Percentiles rank a stretch among this genome's conserved stretches.
phyloP scores from a whole-genome alignment of 305 asterid species.

The Rubia tinctorum region DNA sequence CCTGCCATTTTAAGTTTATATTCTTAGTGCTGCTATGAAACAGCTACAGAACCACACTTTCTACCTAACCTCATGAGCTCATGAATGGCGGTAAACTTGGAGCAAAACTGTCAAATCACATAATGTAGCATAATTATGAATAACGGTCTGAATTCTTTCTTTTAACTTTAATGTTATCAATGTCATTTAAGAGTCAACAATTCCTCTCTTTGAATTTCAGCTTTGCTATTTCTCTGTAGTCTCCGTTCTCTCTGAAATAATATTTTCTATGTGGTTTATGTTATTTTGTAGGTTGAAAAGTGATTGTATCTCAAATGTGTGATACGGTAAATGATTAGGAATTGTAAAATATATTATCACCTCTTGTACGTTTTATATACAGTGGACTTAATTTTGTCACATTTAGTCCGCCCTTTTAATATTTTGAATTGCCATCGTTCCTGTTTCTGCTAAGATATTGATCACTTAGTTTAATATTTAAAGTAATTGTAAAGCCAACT shows the following conservation, averaged over 20 bases:
- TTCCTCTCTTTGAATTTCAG: constrained; percentile 3
- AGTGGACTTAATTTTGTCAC: neutral
- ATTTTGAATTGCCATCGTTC: neutral
- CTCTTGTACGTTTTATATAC: neutral
- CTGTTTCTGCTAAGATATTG: neutral
- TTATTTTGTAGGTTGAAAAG: neutral
- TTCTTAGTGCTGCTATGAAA: too few species aligned
- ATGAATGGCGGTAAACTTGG: too few species aligned
- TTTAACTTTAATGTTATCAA: neutral
- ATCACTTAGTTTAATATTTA: too few species aligned
- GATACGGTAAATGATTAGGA: neutral
- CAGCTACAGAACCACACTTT: too few species aligned
- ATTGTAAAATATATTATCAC: neutral
- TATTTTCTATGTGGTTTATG: neutral
- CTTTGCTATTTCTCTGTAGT: neutral
- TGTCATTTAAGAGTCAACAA: neutral
- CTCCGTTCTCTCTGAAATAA: neutral
- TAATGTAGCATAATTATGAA: too few species aligned
- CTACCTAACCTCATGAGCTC: too few species aligned
- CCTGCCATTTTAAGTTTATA: too few species aligned
- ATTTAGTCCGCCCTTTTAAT: constrained; percentile 2
- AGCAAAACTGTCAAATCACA: too few species aligned
- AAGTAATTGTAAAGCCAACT: too few species aligned
- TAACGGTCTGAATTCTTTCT: constrained; percentile 41
- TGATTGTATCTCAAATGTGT: neutral